Evolutionary conservation across 73 alveolate species (phyloP), one percentile per base, ranked within the genome.

Genomic region (Paramecium bursaria): DNA sequence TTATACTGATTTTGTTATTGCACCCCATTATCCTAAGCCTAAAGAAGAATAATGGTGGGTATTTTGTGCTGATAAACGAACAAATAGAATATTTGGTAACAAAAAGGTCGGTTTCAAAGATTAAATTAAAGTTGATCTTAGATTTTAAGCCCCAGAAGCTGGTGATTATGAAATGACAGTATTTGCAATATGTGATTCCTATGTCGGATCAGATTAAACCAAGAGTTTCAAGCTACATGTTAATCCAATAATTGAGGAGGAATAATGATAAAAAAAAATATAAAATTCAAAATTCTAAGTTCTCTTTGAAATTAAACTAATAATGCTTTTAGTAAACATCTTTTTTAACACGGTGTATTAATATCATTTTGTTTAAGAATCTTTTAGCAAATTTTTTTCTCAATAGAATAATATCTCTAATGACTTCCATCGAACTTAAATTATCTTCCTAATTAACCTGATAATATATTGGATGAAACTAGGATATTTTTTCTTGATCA

Each of bases 31-130:
- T 79, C 89, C 89, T 5, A 79, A 79, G 74, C 31, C 23, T 13
- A 79, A 79, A 23, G 89, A 79, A 54, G 89, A 79, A 22, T 46
- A 53, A 55, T 79, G 89, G 89, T 79, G 89, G 89, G 89, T 79
- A 4, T 53, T 79, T 47, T 48, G 75, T 55, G 89, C 89, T 21
- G 89, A 79, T 79, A 52, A 25, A 2, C 17, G 46, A 4, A 39
- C 75, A 21, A 79, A 79, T 79, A 53, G 75, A 23, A 42, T 79
- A 7, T 73, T 61, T 79, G 60, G 89, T 39, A 79, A 53, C 11
- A 79, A 79, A 57, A 79, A 79, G 73, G 85, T 79, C 25, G 49
- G 67, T 11, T 79, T 79, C 14, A 48, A 79, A 51, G 9, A 54
- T 46, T 53, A 50, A 46, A 44, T 55, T 6, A 73, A 79, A 31